Evolutionary conservation across 1,284 basidiomycete species (phyloP), one percentile per base, ranked within the genome.

Genomic region (Sparassis latifolia): DNA sequence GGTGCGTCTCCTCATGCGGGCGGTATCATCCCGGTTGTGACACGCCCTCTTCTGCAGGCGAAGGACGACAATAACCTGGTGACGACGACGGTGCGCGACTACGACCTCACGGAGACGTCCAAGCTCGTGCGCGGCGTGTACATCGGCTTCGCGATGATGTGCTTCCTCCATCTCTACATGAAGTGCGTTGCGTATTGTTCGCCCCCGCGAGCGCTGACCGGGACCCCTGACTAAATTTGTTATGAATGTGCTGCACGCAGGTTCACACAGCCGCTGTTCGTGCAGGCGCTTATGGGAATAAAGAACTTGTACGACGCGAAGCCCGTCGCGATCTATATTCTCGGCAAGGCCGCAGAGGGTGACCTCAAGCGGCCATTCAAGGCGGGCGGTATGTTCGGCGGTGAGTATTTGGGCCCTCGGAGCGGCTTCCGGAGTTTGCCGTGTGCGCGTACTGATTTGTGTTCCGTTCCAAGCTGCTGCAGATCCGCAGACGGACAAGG

Each of bases 351-450:
- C 32, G 84, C 93, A 1, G 86, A 86, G 38, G 95, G 92, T 39
- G 92, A 95, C 59, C 78, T 97, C 55, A 85, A 93, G 73, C 78
- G 95, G 58, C 95, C 95, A 1, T 97, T 96, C 82, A 93, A 92
- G 71, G 72, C 77, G 32, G 62, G 62, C 6, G 76, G 83, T 53
- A 75, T 89, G 69, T 86, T 92, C 56, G 87, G 86, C 62, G 74
- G 78, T 83, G 66, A 62, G 79, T 72, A 20, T 20, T 20, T 20
- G 20, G 20, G 20, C 20, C 20, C 20, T 20, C 20, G 20, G 20
- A 20, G 20, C 20, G 20, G 27, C 30, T 37, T 28, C 58, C 48
- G 10, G 35, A n/a, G 12, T 6, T 32, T 32, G 29, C 39, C 42
- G 12, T 40, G 10, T 9, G 39, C 10, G 31, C 35, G 31, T 10